Evolutionary conservation across 2,329 filamentous ascomycete species (phyloP), one percentile per base, ranked within the genome.

Genomic region (Microsporum audouinii): DNA sequence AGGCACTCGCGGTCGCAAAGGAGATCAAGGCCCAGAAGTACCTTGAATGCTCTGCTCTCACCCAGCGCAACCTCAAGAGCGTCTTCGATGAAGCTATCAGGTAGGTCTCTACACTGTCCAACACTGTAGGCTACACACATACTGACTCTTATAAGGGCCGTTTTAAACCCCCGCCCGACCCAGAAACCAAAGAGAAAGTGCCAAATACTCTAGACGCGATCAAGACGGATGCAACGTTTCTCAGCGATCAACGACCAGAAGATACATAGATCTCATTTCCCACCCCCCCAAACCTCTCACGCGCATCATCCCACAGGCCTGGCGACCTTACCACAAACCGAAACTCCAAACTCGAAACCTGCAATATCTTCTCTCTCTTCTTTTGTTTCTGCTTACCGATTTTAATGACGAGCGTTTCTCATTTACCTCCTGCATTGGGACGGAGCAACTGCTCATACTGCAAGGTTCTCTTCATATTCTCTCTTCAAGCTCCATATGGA

Each of bases 21-120:
- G 91, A 96, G 70, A 96, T 99, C 77, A 88, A 85, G 72, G 92
- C 94, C 53, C 89, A 94, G 78, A 97, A 96, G 79, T 99, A 99
- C 77, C 83, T 97, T 47, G 94, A 99, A 78, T 99, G 94, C 79
- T 97, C 94, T 59, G 94, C 94, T 56, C 80, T 99, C 67, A 99
- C 94, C 41, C 94, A 97, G 80, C 83, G 92, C 71, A 96, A 96
- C 76, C 77, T 99, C 69, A 99, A 99, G 86, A 95, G 90, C 70
- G 94, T 99, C 57, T 99, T 99, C 72, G 94, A 99, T 72, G 92
- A 96, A 78, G 94, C 94, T 38, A 99, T 99, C 72, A 87, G 94
- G 94, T 97, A 79, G 69, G 87, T 77, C 23, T 59, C 23, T 8
- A 38, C 29, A 36, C 45, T 14, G 39, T 29, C n/a, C 2, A 17